Conservation (phyloP, 371 early-diverging fungal genomes). For the Umbelopsis sp. region DNA sequence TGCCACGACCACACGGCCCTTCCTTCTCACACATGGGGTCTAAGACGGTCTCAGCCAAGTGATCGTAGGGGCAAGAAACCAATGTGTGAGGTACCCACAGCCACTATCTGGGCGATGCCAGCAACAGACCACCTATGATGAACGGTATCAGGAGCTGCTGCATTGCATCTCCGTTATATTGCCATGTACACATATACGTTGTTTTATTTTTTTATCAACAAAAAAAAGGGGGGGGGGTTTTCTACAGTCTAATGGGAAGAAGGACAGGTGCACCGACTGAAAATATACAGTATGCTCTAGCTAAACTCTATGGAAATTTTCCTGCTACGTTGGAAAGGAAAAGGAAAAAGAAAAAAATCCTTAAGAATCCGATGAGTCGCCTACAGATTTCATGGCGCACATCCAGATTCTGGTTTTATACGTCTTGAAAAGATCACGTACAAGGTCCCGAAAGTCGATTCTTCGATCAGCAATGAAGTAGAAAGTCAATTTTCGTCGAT, state of each 20-base stretch:
- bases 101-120: no score
- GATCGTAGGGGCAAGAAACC: no score
- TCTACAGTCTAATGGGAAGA: conserved; percentile 14
- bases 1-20: no score
- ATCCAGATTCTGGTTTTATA: conserved; percentile 99
- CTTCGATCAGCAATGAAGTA: conserved; percentile 89
- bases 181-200: no score
- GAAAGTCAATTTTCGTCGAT: conserved; percentile 91
- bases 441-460: conserved; percentile 97
- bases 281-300: background rate
- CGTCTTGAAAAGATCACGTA: conserved; percentile 95
- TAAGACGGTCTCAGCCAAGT: no score
- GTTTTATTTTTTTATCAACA: background rate
- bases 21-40: no score
- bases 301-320: conserved; percentile 3
- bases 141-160: no score
- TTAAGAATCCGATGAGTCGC: background rate
- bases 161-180: no score
- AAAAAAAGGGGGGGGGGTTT: background rate
- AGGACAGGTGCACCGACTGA: background rate
- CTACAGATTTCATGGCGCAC: conserved; percentile 33
- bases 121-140: no score
- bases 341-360: background rate
- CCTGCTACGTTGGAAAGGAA: background rate
- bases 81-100: no score